Evolutionary conservation across 805 yeast species (phyloP).

Genomic region (Lachancea kluyveri): DNA sequence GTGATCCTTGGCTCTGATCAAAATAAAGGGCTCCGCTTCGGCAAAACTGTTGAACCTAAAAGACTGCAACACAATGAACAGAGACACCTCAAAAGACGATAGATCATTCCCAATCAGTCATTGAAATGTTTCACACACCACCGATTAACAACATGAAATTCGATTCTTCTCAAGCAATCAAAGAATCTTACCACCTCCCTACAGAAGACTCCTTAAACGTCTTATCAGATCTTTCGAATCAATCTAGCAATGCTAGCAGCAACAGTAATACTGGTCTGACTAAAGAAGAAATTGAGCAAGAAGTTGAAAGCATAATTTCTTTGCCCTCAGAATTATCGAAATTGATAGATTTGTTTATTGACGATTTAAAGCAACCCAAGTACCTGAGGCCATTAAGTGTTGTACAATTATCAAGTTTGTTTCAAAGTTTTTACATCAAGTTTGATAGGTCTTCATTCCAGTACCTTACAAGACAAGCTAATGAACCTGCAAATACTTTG

Average conservation of each 20-base stretch:
- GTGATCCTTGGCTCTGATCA: no score
- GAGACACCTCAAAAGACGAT: no score
- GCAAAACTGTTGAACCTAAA: no score
- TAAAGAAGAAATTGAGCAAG: conserved; percentile 21
- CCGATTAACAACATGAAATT: conserved; percentile 26
- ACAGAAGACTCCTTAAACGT: conserved; percentile 5
- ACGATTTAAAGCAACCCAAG: conserved; percentile 31
- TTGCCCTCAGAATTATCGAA: conserved; percentile 25
- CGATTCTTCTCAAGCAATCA: conserved; percentile 22
- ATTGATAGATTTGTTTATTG: conserved; percentile 23
- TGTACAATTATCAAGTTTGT: conserved; percentile 24
- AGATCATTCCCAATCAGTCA: no score
- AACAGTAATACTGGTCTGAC: conserved; percentile 9
- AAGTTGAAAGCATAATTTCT: conserved; percentile 12
- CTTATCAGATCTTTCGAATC: conserved; percentile 2
- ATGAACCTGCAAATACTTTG: conserved; percentile 9
- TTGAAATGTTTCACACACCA: conserved; percentile 22
- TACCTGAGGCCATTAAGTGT: conserved; percentile 26
- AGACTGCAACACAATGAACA: no score
- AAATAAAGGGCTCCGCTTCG: no score
- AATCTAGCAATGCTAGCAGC: conserved; percentile 5
- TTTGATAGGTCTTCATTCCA: conserved; percentile 29
- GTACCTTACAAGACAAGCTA: conserved; percentile 11
- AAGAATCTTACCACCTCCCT: conserved; percentile 20
- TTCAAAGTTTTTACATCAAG: conserved; percentile 26